Base-by-base conservation (phyloP, 2,329 filamentous ascomycete species). In the Botrytis porri region DNA sequence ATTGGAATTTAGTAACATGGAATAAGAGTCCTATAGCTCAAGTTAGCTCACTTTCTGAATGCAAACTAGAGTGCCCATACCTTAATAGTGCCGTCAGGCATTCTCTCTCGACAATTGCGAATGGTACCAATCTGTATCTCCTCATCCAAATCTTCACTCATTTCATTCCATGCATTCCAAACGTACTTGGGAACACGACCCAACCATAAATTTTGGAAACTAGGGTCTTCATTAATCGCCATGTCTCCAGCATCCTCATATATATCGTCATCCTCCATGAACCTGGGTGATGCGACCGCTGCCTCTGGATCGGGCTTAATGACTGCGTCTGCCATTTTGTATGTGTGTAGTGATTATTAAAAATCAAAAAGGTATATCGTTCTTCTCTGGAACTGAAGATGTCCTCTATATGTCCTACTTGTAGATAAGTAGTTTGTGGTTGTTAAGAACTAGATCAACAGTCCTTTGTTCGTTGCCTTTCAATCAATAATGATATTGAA, bases 71-170 rank as follows among this genome's bases (percentile, higher is more conserved):
- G 45, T 60, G 35, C 32, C 75, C 75, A 45, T 79, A 79, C 76
- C 78, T 87, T 84, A 37, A 84, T 81, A 75, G 86, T 83, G 25
- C 86, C 86, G 75, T 88, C 85, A 37, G 86, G 83, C n/a, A 86
- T 87, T 61, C 80, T 80, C 75, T 70, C 54, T 32, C 64, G 39
- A 87, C 86, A 72, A 81, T 83, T 86, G 73, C 80, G 77, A 79
- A 97, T 85, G 43, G 89, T 95, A 62, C 94, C 94, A 76, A 97
- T 88, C 80, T 92, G 88, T 75, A 97, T 92, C 83, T 95, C 92
- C 73, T 92, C 91, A 77, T 97, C 91, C 75, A 95, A 92, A 78
- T 93, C 91, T 32, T 61, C 70, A 25, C 70, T 57, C 22, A 97
- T 83, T 77, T 90, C 86, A 41, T 84, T 84, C 93, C 94, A 97